Evolutionary conservation across 108 stramenopile species (phyloP).

Genomic region (Hondaea fermentalgiana): DNA sequence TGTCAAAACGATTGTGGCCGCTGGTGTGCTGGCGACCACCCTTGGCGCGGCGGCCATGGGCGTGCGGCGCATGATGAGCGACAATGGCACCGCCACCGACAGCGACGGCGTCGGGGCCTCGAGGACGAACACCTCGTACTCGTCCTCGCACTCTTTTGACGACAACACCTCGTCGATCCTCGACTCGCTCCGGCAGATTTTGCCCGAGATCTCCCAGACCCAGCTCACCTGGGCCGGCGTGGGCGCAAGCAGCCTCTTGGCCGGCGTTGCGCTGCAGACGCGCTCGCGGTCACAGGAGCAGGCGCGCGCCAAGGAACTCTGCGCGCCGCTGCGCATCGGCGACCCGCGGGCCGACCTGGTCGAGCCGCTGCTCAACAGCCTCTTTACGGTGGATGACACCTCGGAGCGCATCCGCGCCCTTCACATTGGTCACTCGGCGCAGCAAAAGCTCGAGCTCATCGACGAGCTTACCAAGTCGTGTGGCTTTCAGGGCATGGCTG

Average conservation of each 20-base stretch:
- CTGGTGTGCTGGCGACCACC: not conserved
- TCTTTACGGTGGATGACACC: not conserved
- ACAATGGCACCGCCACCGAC: not conserved
- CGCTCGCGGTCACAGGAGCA: not conserved
- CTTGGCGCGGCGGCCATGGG: not conserved
- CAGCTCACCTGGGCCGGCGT: not conserved
- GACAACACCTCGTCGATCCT: not conserved
- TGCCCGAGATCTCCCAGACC: not conserved
- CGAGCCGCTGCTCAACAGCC: not conserved
- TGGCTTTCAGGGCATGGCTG: not conserved
- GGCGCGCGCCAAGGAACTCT: not conserved
- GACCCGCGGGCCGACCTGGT: not conserved
- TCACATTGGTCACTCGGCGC: conserved; percentile 6
- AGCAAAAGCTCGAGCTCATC: conserved; percentile 21
- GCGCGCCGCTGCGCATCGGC: not conserved
- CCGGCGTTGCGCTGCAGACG: not conserved
- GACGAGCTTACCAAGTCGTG: not conserved
- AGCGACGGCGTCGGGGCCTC: too few species aligned
- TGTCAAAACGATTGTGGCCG: not conserved
- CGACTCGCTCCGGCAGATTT: not conserved
- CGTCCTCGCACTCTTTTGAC: not conserved
- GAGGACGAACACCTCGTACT: not conserved
- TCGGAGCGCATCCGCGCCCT: conserved; percentile 11
- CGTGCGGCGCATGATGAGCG: not conserved
- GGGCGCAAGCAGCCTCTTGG: not conserved